phyloP scores from a whole-genome alignment of 257 asterid genomes.

The Lavandula angustifolia region DNA sequence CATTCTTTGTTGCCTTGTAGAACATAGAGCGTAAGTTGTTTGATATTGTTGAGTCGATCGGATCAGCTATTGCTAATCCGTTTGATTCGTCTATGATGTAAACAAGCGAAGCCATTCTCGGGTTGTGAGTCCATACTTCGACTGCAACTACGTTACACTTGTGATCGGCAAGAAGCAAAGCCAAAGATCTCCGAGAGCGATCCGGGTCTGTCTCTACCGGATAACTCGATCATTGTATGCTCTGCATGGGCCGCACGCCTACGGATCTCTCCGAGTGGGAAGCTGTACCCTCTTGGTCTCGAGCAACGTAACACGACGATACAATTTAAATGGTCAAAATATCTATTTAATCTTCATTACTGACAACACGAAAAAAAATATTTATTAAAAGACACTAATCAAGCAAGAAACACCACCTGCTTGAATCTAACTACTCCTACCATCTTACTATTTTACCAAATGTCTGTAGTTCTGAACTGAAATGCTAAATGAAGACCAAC shows the following conservation, averaged over 20 bases:
- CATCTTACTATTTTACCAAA: background rate
- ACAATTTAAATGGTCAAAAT: background rate
- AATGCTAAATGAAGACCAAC: background rate
- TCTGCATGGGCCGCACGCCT: conserved; percentile 58
- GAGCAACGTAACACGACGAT: conserved; percentile 48
- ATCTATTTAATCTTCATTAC: background rate
- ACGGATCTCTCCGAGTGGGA: conserved; percentile 58
- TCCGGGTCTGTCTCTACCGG: conserved; percentile 84
- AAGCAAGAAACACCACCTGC: conserved; percentile 1
- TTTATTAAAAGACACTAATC: background rate
- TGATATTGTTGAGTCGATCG: conserved; percentile 59
- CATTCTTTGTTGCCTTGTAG: conserved; percentile 65
- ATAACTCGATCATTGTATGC: conserved; percentile 72
- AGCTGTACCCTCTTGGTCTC: conserved; percentile 53
- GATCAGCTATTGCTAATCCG: conserved; percentile 58
- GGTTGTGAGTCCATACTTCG: conserved; percentile 93
- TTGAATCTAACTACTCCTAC: background rate
- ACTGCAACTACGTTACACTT: conserved; percentile 80
- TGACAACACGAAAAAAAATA: background rate
- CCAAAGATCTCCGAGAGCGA: conserved; percentile 82
- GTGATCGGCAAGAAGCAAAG: conserved; percentile 66
- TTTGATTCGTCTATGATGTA: conserved; percentile 68
- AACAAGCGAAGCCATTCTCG: conserved; percentile 82
- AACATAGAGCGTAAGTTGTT: conserved; percentile 65
- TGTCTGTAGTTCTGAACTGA: conserved; percentile 6